Conservation (phyloP, 805 yeast species). For the Yarrowia hollandica region DNA sequence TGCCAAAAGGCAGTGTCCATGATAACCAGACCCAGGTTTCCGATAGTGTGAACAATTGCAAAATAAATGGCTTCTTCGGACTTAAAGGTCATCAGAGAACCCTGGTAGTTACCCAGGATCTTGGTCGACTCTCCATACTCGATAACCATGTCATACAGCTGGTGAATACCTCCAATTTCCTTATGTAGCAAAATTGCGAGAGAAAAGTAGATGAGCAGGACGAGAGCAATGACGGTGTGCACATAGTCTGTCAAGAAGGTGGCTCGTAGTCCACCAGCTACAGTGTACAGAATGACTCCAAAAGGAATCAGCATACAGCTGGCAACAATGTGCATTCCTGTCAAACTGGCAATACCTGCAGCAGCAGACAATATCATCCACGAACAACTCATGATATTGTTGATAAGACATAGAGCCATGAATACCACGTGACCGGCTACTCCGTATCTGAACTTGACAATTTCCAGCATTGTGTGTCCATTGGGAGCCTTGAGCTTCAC, state of each 20-base stretch:
- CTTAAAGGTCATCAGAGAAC: constrained; percentile 51
- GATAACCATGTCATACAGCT: constrained; percentile 47
- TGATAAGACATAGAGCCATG: constrained; percentile 30
- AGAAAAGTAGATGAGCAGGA: constrained; percentile 36
- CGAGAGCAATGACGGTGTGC: constrained; percentile 47
- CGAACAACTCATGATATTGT: constrained; percentile 40
- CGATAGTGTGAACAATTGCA: constrained; percentile 32
- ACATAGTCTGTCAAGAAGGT: constrained; percentile 56
- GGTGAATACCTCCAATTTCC: constrained; percentile 49
- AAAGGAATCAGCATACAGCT: constrained; percentile 50
- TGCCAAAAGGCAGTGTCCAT: constrained; percentile 44
- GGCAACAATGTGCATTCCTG: constrained; percentile 52
- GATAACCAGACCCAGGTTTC: constrained; percentile 33
- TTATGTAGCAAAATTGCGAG: constrained; percentile 43
- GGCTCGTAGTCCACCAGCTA: constrained; percentile 53
- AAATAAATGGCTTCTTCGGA: constrained; percentile 32
- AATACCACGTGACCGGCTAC: constrained; percentile 49
- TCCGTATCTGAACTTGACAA: constrained; percentile 71
- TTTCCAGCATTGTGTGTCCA: constrained; percentile 79
- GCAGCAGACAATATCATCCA: constrained; percentile 49
- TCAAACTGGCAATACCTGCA: constrained; percentile 45
- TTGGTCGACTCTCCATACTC: constrained; percentile 45
- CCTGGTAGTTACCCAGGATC: constrained; percentile 31
- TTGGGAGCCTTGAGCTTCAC: constrained; percentile 77
- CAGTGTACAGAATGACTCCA: constrained; percentile 52